A percentile compares a stretch with the other conserved stretches of the same genome.
phyloP scores from a whole-genome alignment of 345 rosid species.

The Citrus glauca region DNA sequence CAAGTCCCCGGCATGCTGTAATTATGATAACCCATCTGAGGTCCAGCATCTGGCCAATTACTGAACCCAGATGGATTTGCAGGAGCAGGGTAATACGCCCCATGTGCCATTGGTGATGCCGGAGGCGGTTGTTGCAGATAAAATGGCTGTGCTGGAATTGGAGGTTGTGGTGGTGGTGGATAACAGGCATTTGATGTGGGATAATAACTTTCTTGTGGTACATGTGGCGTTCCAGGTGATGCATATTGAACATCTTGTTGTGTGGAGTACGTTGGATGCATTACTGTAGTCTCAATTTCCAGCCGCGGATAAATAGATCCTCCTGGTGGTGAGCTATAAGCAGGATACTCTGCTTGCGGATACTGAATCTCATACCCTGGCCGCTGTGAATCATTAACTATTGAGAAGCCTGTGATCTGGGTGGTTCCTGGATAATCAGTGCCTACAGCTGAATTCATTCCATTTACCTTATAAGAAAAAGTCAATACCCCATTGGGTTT shows the following conservation, averaged over 20 bases:
- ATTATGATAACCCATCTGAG: constrained; percentile 10
- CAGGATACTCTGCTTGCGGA: neutral
- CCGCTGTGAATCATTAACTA: constrained; percentile 13
- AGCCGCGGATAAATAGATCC: constrained; percentile 1
- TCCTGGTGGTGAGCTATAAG: neutral
- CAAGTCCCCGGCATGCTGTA: constrained; percentile 10
- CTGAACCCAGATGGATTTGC: constrained; percentile 3
- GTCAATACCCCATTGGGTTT: constrained; percentile 39
- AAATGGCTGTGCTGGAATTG: neutral
- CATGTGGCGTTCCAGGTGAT: neutral
- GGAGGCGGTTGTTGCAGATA: constrained; percentile 3
- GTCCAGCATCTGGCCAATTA: constrained; percentile 7
- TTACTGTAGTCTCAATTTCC: neutral
- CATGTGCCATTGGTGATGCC: constrained; percentile 4
- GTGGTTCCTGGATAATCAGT: neutral
- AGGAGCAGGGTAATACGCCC: constrained; percentile 6
- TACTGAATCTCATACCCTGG: neutral
- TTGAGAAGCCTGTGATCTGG: constrained; percentile 17
- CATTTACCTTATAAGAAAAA: constrained; percentile 33
- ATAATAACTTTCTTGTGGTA: constrained; percentile 19
- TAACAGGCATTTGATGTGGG: constrained; percentile 8
- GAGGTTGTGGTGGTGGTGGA: neutral
- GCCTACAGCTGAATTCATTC: constrained; percentile 6
- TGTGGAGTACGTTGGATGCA: neutral
- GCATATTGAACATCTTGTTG: neutral